Percentiles rank a stretch among this genome's conserved stretches.
These are phyloP conservation scores for Teunomyces kruisii DNA, from an alignment of 805 yeast genomes.

Conservation along the genomic window DNA sequence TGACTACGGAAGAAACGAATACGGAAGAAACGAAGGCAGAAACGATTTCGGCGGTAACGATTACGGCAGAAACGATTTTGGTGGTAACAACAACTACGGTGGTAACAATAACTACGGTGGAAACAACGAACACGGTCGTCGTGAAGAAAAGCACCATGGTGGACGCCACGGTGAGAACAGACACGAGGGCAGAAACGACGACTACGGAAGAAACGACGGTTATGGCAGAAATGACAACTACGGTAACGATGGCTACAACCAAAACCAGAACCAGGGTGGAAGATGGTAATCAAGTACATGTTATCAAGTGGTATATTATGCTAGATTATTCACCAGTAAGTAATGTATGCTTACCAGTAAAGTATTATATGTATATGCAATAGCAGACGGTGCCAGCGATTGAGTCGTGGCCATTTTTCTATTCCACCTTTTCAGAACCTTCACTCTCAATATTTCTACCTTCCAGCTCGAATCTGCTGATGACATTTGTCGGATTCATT, in stretches of 20 bases:
- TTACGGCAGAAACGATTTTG: slow-evolving; percentile 2
- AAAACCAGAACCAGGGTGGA: slow-evolving; percentile 12
- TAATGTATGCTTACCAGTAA: background rate
- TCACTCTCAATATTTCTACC: slow-evolving; percentile 20
- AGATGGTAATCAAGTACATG: slow-evolving; percentile 6
- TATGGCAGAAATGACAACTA: slow-evolving; percentile 5
- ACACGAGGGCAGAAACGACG: background rate
- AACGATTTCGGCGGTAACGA: slow-evolving; percentile 10
- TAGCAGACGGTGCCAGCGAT: background rate
- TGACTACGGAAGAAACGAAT: slow-evolving; percentile 6
- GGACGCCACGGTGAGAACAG: slow-evolving; percentile 12
- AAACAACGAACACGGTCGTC: slow-evolving; percentile 8
- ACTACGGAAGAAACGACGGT: slow-evolving; percentile 7
- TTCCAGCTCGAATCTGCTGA: slow-evolving; percentile 15
- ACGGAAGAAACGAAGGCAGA: slow-evolving; percentile 10
- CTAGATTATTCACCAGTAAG: background rate
- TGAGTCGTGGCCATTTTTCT: background rate
- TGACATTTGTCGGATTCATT: slow-evolving; percentile 15
- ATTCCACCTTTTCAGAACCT: slow-evolving; percentile 26
- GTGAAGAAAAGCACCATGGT: background rate
- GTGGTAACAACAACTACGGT: slow-evolving; percentile 7
- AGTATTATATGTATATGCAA: background rate
- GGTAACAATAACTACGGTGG: slow-evolving; percentile 6
- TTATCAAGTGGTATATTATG: background rate
- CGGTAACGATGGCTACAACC: slow-evolving; percentile 7